These are phyloP conservation scores for Veloboletus limbatus DNA, from an alignment of 1,284 basidiomycete genomes.

Conservation along the genomic window DNA sequence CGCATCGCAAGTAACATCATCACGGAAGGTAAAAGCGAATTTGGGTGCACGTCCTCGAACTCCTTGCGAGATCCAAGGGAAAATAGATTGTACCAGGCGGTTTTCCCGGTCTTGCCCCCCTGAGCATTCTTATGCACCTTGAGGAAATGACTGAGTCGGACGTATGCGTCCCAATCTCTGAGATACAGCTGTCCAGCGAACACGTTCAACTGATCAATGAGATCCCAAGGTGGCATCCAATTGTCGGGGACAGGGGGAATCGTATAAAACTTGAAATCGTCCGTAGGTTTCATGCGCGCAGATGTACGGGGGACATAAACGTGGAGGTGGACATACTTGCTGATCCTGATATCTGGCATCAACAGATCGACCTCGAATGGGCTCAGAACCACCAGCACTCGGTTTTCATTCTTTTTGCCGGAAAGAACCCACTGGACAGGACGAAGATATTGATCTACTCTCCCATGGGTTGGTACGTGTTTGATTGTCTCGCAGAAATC, in stretches of 20 bases:
- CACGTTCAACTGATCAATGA: constrained; percentile 22
- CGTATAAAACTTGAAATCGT: constrained; percentile 36
- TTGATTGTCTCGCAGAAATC: constrained; percentile 21
- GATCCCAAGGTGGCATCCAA: neutral
- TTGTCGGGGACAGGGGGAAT: constrained; percentile 24
- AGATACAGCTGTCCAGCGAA: constrained; percentile 33
- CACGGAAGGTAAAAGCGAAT: neutral
- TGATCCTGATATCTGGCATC: constrained; percentile 36
- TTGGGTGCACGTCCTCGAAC: too few relatives aligned
- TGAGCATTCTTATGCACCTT: too few relatives aligned
- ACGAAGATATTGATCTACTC: constrained; percentile 33
- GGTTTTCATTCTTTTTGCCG: neutral
- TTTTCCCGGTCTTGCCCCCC: too few relatives aligned
- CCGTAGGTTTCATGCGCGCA: constrained; percentile 34
- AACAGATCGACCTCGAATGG: constrained; percentile 42
- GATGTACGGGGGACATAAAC: too few relatives aligned
- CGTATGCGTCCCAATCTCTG: constrained; percentile 30
- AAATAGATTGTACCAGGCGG: too few relatives aligned
- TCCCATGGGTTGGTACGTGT: neutral
- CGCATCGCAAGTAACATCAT: neutral
- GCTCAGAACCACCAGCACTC: constrained; percentile 37
- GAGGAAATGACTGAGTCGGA: neutral
- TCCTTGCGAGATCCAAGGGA: too few relatives aligned
- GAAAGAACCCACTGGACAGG: constrained; percentile 44
- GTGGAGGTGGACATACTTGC: constrained; percentile 29